Evolutionary conservation across 768 basidiomycete genomes (phyloP), one percentile per base, ranked within the genome.

Genomic region (Polyporus arcularius): DNA sequence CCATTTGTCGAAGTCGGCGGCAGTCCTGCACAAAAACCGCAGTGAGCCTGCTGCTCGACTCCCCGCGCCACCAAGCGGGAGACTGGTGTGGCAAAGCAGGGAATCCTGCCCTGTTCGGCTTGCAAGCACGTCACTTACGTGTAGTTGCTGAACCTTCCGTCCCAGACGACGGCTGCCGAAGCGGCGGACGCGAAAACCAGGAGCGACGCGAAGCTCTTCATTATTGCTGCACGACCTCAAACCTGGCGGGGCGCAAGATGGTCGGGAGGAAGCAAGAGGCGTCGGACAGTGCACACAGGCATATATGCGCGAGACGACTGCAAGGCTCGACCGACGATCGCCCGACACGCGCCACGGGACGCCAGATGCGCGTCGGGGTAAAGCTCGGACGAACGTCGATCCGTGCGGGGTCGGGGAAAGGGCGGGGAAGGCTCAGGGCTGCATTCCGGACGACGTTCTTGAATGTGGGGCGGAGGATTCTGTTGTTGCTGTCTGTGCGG

Each of bases 141-240:
- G 50, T 68, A 68, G 57, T 64, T 48, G 48, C 60, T 67, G 65
- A 73, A 71, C 45, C 68, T 65, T 14, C 72, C 71, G 49, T 69
- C 66, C 72, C 73, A 74, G 41, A 74, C 57, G 55, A 74, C 66
- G 4, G 71, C 62, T 12, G 71, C 73, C 12, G 71, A 68, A 15
- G 45, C 57, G 11, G 62, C 65, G 40, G 67, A 38, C 4, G 57
- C 64, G 51, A 60, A 55, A 42, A 63, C 32, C n/a, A 70, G 32
- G n/a, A 65, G 58, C 21, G 63, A 41, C 42, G 61, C 52, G 45
- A 65, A 41, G 38, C 55, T 47, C 52, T 68, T 64, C 54, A 66
- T 64, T n/a, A 66, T 64, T n/a, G 43, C 58, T 45, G 59, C 49
- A 39, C 47, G 40, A 48, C 35, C 3, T 35, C 51, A 41, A 14